Percentiles rank a stretch among this genome's conserved stretches.
Conservation (phyloP, 176 grass and related monocot species). For the Eleusine indica region DNA sequence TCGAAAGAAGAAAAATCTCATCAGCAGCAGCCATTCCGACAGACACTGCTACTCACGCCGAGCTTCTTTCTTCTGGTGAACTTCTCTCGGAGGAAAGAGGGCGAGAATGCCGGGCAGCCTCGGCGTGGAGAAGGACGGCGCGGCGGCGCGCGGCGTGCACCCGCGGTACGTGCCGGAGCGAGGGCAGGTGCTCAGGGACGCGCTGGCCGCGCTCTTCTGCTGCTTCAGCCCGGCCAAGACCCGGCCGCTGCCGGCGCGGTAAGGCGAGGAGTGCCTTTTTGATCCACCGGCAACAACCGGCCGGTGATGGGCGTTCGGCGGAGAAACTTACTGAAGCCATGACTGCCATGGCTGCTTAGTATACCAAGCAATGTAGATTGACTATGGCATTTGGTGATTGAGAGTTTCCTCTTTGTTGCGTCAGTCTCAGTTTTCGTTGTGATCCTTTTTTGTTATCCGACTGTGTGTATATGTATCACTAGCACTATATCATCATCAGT, state of each 20-base stretch:
- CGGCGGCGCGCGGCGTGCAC: not conserved
- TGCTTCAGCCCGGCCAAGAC: conserved; percentile 42
- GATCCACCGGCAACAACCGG: not conserved
- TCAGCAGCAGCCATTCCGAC: not conserved
- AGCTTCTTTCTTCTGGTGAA: too few relatives aligned
- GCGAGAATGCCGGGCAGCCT: conserved; percentile 36
- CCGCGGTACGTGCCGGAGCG: conserved; percentile 53
- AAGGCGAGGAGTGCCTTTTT: not conserved
- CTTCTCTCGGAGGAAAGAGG: not conserved
- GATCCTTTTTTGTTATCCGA: not conserved
- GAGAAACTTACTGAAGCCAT: not conserved
- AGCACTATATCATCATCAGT: not conserved
- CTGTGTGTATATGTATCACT: not conserved
- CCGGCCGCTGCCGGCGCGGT: conserved; percentile 38
- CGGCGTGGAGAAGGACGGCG: not conserved
- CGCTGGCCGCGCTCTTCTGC: conserved; percentile 21
- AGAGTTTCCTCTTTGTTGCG: not conserved
- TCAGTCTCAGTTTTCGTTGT: not conserved
- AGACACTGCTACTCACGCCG: not conserved
- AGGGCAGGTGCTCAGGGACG: conserved; percentile 41
- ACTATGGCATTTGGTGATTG: too few relatives aligned
- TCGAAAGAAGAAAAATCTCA: too few relatives aligned
- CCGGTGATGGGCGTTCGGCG: not conserved
- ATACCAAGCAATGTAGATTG: too few relatives aligned
- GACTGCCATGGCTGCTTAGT: not conserved